Percentiles rank a stretch among this genome's conserved stretches.
phyloP scores from a whole-genome alignment of 208 protist species.

The Blechomonas ayalai region DNA sequence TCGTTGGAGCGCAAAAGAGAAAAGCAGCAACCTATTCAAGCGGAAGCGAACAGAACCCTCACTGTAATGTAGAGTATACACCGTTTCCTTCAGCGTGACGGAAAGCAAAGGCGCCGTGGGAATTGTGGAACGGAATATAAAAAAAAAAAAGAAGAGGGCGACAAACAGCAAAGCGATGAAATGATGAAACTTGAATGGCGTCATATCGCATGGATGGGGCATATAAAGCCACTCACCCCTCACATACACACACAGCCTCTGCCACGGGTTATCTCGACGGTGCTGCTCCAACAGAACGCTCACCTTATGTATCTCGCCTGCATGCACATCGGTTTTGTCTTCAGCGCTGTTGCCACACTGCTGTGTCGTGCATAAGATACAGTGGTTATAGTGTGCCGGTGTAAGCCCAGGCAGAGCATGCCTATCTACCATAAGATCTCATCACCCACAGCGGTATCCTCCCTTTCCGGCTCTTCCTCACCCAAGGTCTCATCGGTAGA shows the following conservation, averaged over 20 bases:
- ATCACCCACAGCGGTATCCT: background rate
- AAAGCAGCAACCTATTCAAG: too few relatives aligned
- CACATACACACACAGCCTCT: constrained; percentile 1
- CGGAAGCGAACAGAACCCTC: too few relatives aligned
- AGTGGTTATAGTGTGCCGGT: background rate
- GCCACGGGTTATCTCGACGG: too few relatives aligned
- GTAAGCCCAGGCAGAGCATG: background rate
- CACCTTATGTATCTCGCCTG: too few relatives aligned
- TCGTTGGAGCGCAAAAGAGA: too few relatives aligned
- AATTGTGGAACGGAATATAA: background rate
- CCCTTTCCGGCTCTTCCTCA: constrained; percentile 6
- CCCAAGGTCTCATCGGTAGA: constrained; percentile 7
- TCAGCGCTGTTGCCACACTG: too few relatives aligned
- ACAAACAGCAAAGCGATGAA: constrained; percentile 3
- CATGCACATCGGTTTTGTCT: too few relatives aligned
- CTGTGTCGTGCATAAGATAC: too few relatives aligned
- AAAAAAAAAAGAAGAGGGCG: constrained; percentile 10
- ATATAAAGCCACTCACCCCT: background rate
- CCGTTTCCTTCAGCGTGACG: background rate
- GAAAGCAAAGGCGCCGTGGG: background rate
- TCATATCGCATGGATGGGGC: too few relatives aligned
- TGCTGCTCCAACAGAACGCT: too few relatives aligned
- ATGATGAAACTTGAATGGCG: background rate
- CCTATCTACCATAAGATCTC: constrained; percentile 23
- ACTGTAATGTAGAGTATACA: background rate